These are phyloP conservation scores for Diaporthe vaccinii DNA, from an alignment of 2,329 filamentous ascomycete genomes.

Conservation along the genomic window DNA sequence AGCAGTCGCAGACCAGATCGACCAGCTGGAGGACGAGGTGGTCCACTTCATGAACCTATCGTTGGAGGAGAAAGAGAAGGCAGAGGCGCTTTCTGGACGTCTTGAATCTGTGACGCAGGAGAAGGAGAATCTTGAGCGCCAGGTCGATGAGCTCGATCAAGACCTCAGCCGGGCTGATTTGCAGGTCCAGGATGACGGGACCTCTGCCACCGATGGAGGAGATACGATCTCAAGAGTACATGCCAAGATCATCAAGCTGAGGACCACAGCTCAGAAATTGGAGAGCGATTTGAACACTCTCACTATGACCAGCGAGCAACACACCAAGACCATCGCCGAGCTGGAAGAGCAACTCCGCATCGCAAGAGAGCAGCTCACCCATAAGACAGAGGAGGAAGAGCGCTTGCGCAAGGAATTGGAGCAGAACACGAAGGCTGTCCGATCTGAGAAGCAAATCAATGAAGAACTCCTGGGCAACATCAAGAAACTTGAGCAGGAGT, in stretches of 20 bases:
- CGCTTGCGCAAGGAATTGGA: not conserved
- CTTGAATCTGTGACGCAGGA: not conserved
- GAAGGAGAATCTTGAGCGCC: constrained; percentile 13
- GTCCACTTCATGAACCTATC: constrained; percentile 30
- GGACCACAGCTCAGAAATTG: not conserved
- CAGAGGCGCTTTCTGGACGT: not conserved
- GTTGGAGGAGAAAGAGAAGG: constrained; percentile 13
- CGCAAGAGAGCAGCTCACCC: not conserved
- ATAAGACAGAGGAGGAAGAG: not conserved
- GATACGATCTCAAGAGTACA: not conserved
- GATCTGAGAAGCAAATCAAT: not conserved
- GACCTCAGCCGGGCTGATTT: not conserved
- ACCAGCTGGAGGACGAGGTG: constrained; percentile 27
- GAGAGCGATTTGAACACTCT: not conserved
- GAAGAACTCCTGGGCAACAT: not conserved
- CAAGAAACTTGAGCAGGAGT: not conserved
- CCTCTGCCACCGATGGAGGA: not conserved
- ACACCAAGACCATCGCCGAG: not conserved
- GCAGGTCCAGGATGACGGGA: not conserved
- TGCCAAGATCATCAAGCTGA: not conserved
- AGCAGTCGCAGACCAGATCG: not conserved
- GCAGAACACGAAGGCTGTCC: not conserved
- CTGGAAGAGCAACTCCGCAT: not conserved
- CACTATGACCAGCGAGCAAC: not conserved
- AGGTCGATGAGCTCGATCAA: constrained; percentile 9